Percentiles rank a stretch among this genome's conserved stretches.
Evolutionary conservation across 2,329 filamentous ascomycete genomes (phyloP).

Genomic region (Amauroascus verrucosus): DNA sequence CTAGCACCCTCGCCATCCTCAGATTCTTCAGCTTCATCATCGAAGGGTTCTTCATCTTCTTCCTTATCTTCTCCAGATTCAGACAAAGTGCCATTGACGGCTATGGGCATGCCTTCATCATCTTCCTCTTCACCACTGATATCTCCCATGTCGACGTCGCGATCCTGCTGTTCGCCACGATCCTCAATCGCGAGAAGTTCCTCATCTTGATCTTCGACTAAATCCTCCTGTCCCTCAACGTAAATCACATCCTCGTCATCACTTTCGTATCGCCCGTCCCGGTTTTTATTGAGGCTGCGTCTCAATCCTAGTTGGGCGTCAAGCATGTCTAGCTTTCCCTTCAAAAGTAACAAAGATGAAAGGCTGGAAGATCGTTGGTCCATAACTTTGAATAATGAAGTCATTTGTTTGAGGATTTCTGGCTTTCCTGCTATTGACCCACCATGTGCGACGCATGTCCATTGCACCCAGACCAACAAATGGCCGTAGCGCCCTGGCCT

Average conservation of each 20-base stretch:
- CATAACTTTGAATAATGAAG: conserved; percentile 72
- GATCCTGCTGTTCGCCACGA: not conserved
- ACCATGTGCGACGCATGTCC: conserved; percentile 84
- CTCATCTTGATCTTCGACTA: conserved; percentile 38
- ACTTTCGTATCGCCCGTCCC: conserved; percentile 46
- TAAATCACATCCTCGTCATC: conserved; percentile 71
- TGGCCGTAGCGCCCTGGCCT: conserved; percentile 81
- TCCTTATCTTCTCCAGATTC: conserved; percentile 34
- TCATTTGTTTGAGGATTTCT: conserved; percentile 68
- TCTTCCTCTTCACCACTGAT: conserved; percentile 36
- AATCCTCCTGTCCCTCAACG: conserved; percentile 68
- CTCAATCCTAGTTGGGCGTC: conserved; percentile 79
- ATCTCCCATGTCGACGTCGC: conserved; percentile 24
- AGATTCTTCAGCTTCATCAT: conserved; percentile 37
- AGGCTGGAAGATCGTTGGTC: conserved; percentile 76
- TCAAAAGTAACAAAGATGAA: conserved; percentile 71
- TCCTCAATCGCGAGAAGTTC: conserved; percentile 12
- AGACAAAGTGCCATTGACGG: conserved; percentile 42
- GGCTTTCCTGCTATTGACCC: conserved; percentile 79
- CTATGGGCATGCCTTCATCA: conserved; percentile 48
- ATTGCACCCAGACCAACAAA: conserved; percentile 91
- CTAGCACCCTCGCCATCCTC: conserved; percentile 33
- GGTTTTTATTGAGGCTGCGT: conserved; percentile 53
- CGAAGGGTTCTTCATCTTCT: conserved; percentile 31
- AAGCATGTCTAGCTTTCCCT: conserved; percentile 91